Base-by-base conservation (phyloP, 208 protist species). In the Herpetomonas muscarum region DNA sequence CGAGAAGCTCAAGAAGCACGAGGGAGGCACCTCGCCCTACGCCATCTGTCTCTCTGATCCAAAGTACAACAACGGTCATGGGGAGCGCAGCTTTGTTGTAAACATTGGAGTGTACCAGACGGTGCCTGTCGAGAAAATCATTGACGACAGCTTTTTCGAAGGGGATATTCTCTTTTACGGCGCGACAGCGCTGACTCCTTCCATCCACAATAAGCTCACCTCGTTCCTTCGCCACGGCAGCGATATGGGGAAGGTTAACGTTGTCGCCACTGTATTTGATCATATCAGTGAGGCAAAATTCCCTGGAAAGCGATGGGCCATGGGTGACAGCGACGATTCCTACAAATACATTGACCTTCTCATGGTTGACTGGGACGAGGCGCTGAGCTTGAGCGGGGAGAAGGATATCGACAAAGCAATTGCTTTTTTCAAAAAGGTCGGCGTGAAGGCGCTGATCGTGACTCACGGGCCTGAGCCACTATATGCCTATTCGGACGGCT, bases 321-420 rank as follows among this genome's bases (percentile, higher is more conserved):
- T 70, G 64, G 60, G 64, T 5, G 53, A 73, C 21, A 66, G 46
- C 42, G 57, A 77, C n/a, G 70, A 76, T 1, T 76, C 64, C 26
- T 71, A 68, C 51, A 63, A 44, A 42, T 55, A 52, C 52, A 76
- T 76, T 59, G 64, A 71, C 39, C 44, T 71, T 17, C 54, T 76
- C 24, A 67, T 76, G 60, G 56, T 76, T 1, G 64, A 70, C 55
- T 71, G 50, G 44, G 64, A 67, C 2, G 70, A 72, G 47, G 64
- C 61, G 1, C 55, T 68, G 6, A 47, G 46, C 45, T 72, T 77
- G 24, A 29, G 31, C 15, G 60, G 70, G 22, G 24, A 46, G 2
- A 61, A 61, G 37, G 25, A 60, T 22, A 65, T 69, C 24, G 29
- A 51, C 5, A 57, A 55, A 0, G 59, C 64, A 0, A 67, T 54